Base-by-base conservation (phyloP, 2,329 filamentous ascomycete genomes). In the Catunica adiposa region DNA sequence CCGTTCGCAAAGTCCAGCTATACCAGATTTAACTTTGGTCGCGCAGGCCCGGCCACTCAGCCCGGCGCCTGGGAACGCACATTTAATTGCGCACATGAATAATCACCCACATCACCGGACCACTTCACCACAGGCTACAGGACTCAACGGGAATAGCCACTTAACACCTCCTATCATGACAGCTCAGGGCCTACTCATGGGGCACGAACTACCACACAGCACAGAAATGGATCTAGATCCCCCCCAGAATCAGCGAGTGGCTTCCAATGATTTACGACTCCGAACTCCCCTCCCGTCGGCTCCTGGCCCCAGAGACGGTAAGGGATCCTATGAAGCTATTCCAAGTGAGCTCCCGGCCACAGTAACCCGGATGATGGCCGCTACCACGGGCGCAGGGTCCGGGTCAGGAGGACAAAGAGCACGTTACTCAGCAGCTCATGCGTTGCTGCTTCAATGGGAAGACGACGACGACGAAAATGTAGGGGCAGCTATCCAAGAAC, bases 281-380 rank as follows among this genome's bases (percentile, higher is more conserved):
- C 72, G 77, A 48, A 80, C 76, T 1, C 77, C 77, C 11, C 63
- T 80, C 7, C 77, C 77, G 0, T 76, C 75, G 0, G 76, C 74
- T 0, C 76, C 76, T 3, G 71, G 75, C n/a, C 66, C 74, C 5
- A 55, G 77, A 74, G 62, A 69, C 72, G 3, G 62, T 72, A 1
- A 70, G 25, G 73, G 74, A 3, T 73, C 73, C 4, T 72, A 75
- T 25, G 75, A 78, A 55, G 71, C 66, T 51, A 64, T 77, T 37
- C 74, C 73, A 61, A 70, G 73, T 25, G 74, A 78, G 22, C 63
- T 79, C n/a, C 76, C 79, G 61, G 69, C 65, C 54, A 71, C 71
- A 20, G 72, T 72, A 4, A 70, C 73, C 6, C 70, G 69, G 51
- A 73, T 78, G 55, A 65, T 78, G 20, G 20, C 11, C 8, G 40